A percentile compares a stretch with the other conserved stretches of the same genome.
Evolutionary conservation across 1,139 yeast species (phyloP).

Genomic region (Kluyveromyces sp.): DNA sequence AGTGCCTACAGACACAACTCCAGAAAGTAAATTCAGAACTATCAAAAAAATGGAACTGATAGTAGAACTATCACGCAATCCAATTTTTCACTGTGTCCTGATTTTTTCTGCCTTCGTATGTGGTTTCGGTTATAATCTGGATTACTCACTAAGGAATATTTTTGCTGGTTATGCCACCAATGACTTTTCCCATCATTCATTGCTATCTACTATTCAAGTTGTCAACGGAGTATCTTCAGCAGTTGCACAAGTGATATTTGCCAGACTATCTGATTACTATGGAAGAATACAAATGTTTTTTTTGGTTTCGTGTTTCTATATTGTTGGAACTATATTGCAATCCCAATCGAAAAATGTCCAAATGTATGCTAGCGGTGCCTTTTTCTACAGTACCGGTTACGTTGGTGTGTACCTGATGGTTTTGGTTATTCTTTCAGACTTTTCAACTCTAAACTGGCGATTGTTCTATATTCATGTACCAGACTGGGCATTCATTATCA

Average conservation of each 20-base stretch:
- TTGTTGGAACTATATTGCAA: slow-evolving; percentile 59
- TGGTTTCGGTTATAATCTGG: slow-evolving; percentile 61
- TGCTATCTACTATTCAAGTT: slow-evolving; percentile 52
- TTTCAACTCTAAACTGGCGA: slow-evolving; percentile 61
- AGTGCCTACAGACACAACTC: no score
- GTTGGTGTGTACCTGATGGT: slow-evolving; percentile 50
- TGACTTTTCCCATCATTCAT: slow-evolving; percentile 47
- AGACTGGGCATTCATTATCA: slow-evolving; percentile 59
- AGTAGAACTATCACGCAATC: no score
- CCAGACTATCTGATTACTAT: slow-evolving; percentile 57
- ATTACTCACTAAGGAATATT: slow-evolving; percentile 42
- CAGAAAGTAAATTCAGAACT: no score
- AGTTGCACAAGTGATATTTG: slow-evolving; percentile 53
- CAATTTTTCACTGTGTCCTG: no score
- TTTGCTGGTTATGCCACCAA: slow-evolving; percentile 48
- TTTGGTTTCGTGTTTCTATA: slow-evolving; percentile 48
- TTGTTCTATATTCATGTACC: slow-evolving; percentile 52
- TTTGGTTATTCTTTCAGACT: slow-evolving; percentile 52
- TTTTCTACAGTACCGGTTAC: slow-evolving; percentile 59
- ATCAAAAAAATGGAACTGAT: no score
- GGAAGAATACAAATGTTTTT: slow-evolving; percentile 53
- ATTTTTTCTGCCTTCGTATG: slow-evolving; percentile 32
- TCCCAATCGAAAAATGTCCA: slow-evolving; percentile 54
- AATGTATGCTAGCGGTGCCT: slow-evolving; percentile 62
- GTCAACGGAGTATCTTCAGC: slow-evolving; percentile 51